Conservation (phyloP, 768 basidiomycete species). For the Suillus sp. region DNA sequence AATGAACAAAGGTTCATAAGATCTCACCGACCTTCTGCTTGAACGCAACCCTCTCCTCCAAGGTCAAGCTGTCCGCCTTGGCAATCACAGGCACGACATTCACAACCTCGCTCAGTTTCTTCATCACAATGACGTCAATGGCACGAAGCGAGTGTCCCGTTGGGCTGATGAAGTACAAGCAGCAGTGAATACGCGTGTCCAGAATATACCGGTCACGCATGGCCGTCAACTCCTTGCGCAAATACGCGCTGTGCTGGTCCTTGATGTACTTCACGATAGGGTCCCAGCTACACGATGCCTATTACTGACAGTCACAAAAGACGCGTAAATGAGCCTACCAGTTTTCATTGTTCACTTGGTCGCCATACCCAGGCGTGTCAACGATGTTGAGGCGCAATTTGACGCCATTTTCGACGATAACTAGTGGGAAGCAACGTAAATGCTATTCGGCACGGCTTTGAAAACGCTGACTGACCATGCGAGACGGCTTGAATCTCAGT, state of each 20-base stretch:
- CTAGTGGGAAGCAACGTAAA: slow-evolving; percentile 42
- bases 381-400: slow-evolving; percentile 95
- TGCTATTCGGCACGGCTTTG: background rate
- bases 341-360: slow-evolving; percentile 98
- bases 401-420: slow-evolving; percentile 96
- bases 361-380: slow-evolving; percentile 97
- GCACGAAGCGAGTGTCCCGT: slow-evolving; percentile 97
- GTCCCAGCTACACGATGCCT: slow-evolving; percentile 75
- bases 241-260: slow-evolving; percentile 98
- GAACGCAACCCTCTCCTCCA: slow-evolving; percentile 91
- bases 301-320: slow-evolving; percentile 11
- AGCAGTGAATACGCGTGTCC: slow-evolving; percentile 98
- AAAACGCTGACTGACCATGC: slow-evolving; percentile 64
- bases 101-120: slow-evolving; percentile 97
- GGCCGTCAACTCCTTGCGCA: slow-evolving; percentile 98
- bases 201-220: slow-evolving; percentile 98
- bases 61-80: slow-evolving; percentile 91
- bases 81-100: slow-evolving; percentile 99
- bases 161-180: slow-evolving; percentile 97
- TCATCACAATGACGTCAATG: slow-evolving; percentile 98
- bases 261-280: slow-evolving; percentile 99
- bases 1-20: background rate
- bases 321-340: slow-evolving; percentile 57
- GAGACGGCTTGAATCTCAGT: slow-evolving; percentile 96
- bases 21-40: slow-evolving; percentile 73